These are phyloP conservation scores for Ocimum tenuiflorum DNA, from an alignment of 257 asterid species.

Conservation along the genomic window DNA sequence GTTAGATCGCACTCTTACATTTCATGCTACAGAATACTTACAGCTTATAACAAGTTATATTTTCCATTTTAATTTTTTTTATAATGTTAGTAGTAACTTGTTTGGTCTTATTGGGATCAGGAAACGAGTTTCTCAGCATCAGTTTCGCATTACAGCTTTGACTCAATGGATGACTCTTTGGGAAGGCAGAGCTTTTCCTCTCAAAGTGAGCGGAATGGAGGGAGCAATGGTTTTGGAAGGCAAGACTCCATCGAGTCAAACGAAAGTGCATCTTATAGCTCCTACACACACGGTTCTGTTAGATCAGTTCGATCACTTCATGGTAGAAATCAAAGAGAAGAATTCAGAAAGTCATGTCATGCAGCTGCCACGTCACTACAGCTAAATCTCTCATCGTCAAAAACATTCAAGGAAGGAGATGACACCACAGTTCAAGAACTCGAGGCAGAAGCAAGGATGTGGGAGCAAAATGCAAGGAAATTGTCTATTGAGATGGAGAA, in stretches of 20 bases:
- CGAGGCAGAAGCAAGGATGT: conserved; percentile 39
- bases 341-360: conserved; percentile 23
- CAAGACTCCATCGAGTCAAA: conserved; percentile 38
- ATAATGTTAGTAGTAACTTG: background rate
- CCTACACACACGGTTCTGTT: conserved; percentile 27
- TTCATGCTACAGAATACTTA: no score
- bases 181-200: conserved; percentile 32
- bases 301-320: conserved; percentile 26
- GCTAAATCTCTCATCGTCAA: conserved; percentile 20
- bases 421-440: conserved; percentile 29
- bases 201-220: conserved; percentile 13
- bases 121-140: conserved; percentile 31
- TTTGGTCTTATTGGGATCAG: conserved; percentile 17
- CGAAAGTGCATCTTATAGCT: conserved; percentile 25
- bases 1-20: background rate
- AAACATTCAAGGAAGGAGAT: conserved; percentile 17
- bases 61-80: no score
- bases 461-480: conserved; percentile 43
- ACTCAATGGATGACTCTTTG: conserved; percentile 33
- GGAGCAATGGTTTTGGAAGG: conserved; percentile 18
- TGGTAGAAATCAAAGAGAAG: conserved; percentile 23
- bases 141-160: conserved; percentile 31
- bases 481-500: conserved; percentile 27
- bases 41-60: no score
- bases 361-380: conserved; percentile 22